These are phyloP conservation scores for Moesziomyces globuligerus DNA, from an alignment of 1,284 basidiomycete species.

Conservation along the genomic window DNA sequence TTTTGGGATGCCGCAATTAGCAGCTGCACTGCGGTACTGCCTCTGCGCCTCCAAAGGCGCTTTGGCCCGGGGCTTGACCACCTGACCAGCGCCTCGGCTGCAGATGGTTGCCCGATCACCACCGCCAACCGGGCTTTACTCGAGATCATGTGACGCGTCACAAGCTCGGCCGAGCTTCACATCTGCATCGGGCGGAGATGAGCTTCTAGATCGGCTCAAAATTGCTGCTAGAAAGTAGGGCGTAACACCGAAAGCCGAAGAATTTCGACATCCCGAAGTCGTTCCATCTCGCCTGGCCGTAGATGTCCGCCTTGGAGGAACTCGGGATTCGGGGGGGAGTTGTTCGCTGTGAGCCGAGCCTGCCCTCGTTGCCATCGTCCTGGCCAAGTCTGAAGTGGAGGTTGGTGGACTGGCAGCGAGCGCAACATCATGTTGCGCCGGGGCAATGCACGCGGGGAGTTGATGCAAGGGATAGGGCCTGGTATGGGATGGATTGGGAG, in stretches of 20 bases:
- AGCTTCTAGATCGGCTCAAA: not conserved
- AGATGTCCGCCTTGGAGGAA: no score
- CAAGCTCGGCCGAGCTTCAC: conserved; percentile 6
- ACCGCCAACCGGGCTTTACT: accelerated
- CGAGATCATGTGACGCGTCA: not conserved
- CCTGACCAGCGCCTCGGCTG: conserved; percentile 7
- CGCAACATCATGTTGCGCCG: no score
- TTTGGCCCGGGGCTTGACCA: conserved; percentile 8
- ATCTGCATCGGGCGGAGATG: not conserved
- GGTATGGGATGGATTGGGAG: conserved; percentile 18
- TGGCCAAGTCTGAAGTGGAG: no score
- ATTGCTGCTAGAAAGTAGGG: not conserved
- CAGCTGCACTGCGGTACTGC: conserved; percentile 30
- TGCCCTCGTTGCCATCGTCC: no score
- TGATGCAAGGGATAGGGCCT: not conserved
- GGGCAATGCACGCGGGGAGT: not conserved
- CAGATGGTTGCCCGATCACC: conserved; percentile 12
- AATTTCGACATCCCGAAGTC: no score
- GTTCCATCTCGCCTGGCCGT: no score
- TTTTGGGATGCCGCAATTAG: not conserved
- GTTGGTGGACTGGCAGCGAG: no score
- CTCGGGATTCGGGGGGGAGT: no score
- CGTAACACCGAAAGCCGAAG: not conserved
- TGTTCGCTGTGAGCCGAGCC: no score
- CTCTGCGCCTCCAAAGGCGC: not conserved